Evolutionary conservation across 78 protist genomes (phyloP), one percentile per base, ranked within the genome.

Genomic region (Mastigamoeba balamuthi): DNA sequence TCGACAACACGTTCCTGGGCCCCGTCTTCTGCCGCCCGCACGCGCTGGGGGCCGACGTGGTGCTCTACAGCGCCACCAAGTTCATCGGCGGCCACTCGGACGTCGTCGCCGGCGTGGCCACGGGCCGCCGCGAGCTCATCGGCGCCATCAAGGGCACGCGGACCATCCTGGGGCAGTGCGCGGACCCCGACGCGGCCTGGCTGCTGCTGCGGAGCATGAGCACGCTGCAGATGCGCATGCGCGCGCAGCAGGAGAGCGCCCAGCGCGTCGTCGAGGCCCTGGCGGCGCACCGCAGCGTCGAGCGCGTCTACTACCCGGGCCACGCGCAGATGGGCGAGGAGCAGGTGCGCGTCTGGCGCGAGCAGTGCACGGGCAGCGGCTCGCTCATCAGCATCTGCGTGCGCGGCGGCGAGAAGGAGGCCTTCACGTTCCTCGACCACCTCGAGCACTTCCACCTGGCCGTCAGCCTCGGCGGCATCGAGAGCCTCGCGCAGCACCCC

Each of bases 1-100:
- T 93, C 6, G 98, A 95, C 71, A 88, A 91, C 80, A 95, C 98
- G 25, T 92, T 95, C 70, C 74, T 88, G 88, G 84, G 91, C 9
- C 94, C 94, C 40, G 82, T 76, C 87, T 77, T 85, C 87, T 88
- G 81, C 42, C 40, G 78, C 25, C 96, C 98, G 66, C 68, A 90
- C 40, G 82, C 37, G 23, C 82, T 88, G 36, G 98, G 98, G 41
- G 97, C 95, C 41, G 98, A 95, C 66, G 68, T 93, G 5, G 93
- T 89, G 8, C 63, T 93, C 66, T 95, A 95, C 86, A 87, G 94
- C 29, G 88, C 83, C 68, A 95, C 97, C 48, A 95, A 95, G 79
- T 90, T 77, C 42, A 80, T 95, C 71, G 85, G 77, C 80, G 98
- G 98, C 43, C 96, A 92, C 83, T 80, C 90, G 33, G 95, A 92